Base-by-base conservation (phyloP, 345 rosid species). In the Turritis glabra region DNA sequence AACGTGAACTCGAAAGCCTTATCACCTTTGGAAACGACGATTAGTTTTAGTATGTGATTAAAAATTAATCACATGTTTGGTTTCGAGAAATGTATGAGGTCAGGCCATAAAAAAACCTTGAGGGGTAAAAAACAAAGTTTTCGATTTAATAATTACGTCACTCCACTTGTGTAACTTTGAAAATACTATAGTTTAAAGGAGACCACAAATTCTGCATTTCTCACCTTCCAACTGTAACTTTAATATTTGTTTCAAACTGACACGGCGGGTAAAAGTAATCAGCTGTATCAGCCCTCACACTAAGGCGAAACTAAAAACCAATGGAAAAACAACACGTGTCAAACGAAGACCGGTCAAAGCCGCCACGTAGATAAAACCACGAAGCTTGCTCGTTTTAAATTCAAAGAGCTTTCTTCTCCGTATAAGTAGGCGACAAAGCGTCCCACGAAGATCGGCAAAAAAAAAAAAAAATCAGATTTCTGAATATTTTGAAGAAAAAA, bases 191-290 rank as follows among this genome's bases (percentile, higher is more conserved):
- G 9, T 51, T 75, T 58, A 13, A 32, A 60, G 48, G 46, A 27
- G 7, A 50, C 67, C 76, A 77, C 77, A 77, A 77, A 21, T 56
- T 64, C 30, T 71, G 80, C 77, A 64, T 77, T 77, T 57, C 80
- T 65, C 76, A 77, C 72, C 76, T 58, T 71, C 80, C 80, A 64
- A 56, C 68, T 23, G 72, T 71, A 64, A 48, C 62, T 71, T 77
- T 61, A 71, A 15, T 37, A 64, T 64, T 58, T 67, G 25, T 52
- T 58, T 50, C 7, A 76, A 63, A 69, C 33, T 59, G 52, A 53
- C 67, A 61, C 71, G 60, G 76, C 76, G 80, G 48, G 76, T 71
- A 57, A 77, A 64, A 56, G 1, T 30, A 72, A 72, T 77, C 80
- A 38, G 4, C 41, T 77, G 73, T 17, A 55, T 55, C 27, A 0